Percentiles rank a stretch among this genome's conserved stretches.
These are phyloP conservation scores for Rhododendron kiyosumense DNA, from an alignment of 148 eudicot species.

Conservation along the genomic window DNA sequence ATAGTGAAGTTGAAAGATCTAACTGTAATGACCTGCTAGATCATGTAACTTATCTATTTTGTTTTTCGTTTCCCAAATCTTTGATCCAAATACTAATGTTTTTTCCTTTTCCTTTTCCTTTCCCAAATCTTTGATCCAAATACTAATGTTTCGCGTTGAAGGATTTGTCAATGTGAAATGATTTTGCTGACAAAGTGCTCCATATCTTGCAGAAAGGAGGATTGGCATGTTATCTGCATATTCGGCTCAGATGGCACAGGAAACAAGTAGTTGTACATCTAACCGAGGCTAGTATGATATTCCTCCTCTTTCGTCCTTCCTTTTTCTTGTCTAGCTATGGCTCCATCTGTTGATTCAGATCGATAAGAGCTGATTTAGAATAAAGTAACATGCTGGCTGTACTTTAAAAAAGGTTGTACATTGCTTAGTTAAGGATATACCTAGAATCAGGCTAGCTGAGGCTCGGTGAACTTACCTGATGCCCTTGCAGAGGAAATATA, in stretches of 20 bases:
- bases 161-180: neutral
- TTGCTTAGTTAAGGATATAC: constrained; percentile 58
- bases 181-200: neutral
- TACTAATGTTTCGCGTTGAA: neutral
- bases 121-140: neutral
- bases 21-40: neutral
- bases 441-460: constrained; percentile 42
- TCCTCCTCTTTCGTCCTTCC: constrained; percentile 14
- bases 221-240: constrained; percentile 30
- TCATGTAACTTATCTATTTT: neutral
- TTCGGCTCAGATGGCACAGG: constrained; percentile 32
- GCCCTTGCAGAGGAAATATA: constrained; percentile 2
- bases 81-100: neutral
- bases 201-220: constrained; percentile 56
- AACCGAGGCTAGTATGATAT: constrained; percentile 42
- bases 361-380: constrained; percentile 45
- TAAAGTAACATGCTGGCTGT: constrained; percentile 47
- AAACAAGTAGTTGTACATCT: constrained; percentile 44
- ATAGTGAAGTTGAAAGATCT: neutral
- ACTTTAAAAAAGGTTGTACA: constrained; percentile 55
- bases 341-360: constrained; percentile 17
- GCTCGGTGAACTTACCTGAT: neutral
- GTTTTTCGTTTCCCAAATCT: neutral
- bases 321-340: constrained; percentile 9
- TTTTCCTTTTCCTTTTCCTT: neutral